Base-by-base conservation (phyloP, 192 early-diverging fungal species). In the Entomortierella beljakovae region DNA sequence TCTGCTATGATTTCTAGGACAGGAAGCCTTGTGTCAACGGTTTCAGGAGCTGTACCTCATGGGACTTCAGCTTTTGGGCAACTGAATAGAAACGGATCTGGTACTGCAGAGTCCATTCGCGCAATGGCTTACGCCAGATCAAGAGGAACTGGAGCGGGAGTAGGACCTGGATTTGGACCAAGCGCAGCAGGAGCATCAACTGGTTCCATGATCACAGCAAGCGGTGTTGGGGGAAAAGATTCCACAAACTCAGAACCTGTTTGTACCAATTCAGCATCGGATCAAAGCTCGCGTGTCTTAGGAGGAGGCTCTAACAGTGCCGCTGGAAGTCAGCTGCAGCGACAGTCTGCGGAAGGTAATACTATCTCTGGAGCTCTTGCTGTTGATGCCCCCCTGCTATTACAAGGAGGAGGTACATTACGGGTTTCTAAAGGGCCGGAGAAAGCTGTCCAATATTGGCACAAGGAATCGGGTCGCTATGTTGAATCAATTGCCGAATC, bases 401-500 rank as follows among this genome's bases (percentile, higher is more conserved):
- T 79, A 1, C 61, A 79, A 34, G 75, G 67, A 1, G 75, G 75
- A 15, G 67, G 67, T 7, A 79, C 60, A 22, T 25, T 79, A 20
- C 64, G 68, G 57, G 75, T 79, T 10, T 79, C 75, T 0, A 64
- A 61, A 40, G 75, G 75, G 11, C 75, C 75, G 3, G 67, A 79
- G 51, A 79, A 79, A 40, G 61, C 61, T 10, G 75, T 79, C 1
- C 67, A 64, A 26, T 79, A 79, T 31, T 68, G 58, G 53, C 75
- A 70, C 43, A 67, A 75, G 20, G 51, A 64, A 13, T 57, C 61
- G 16, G 54, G 48, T n/a, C 75, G 64, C 6, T 64, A 79, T 37
- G 61, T 56, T 16, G 56, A 61, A 22, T 72, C 62, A 13, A 50
- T 57, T 32, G 70, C 70, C 0, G 70, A 72, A 33, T 56, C 70